Percentiles rank a stretch among this genome's conserved stretches.
phyloP scores from a whole-genome alignment of 176 grass and related monocot genomes.

The Eragrostis curvula region DNA sequence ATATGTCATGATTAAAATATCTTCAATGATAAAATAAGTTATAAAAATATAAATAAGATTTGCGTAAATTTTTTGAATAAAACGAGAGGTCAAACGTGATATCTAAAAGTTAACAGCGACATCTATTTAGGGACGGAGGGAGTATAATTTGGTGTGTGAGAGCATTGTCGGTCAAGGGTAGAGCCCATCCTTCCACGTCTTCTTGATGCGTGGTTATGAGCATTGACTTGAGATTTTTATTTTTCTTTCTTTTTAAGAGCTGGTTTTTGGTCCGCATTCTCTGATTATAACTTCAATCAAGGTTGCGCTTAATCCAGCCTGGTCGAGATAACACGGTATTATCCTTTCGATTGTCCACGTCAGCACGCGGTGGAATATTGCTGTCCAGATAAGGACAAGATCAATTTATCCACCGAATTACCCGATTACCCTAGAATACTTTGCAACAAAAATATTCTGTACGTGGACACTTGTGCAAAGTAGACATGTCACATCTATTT shows the following conservation, averaged over 20 bases:
- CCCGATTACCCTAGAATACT: neutral
- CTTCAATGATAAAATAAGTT: too few species aligned
- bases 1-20: too few species aligned
- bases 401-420: neutral
- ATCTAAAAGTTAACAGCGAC: too few species aligned
- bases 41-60: too few species aligned
- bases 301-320: neutral
- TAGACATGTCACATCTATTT: neutral
- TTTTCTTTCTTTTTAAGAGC: neutral
- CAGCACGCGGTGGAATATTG: neutral
- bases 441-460: neutral
- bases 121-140: too few species aligned
- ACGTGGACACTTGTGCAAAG: neutral
- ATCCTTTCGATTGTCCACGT: slow-evolving; percentile 25
- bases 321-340: neutral
- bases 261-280: neutral
- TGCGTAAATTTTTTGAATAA: too few species aligned
- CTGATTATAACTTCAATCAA: neutral
- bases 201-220: neutral
- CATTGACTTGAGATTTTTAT: neutral
- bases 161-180: neutral
- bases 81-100: too few species aligned
- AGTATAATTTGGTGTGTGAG: too few species aligned
- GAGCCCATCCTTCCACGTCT: neutral
- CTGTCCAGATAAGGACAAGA: slow-evolving; percentile 35